Evolutionary conservation across 2,329 filamentous ascomycete genomes (phyloP).

Genomic region (Fusarium sp.): DNA sequence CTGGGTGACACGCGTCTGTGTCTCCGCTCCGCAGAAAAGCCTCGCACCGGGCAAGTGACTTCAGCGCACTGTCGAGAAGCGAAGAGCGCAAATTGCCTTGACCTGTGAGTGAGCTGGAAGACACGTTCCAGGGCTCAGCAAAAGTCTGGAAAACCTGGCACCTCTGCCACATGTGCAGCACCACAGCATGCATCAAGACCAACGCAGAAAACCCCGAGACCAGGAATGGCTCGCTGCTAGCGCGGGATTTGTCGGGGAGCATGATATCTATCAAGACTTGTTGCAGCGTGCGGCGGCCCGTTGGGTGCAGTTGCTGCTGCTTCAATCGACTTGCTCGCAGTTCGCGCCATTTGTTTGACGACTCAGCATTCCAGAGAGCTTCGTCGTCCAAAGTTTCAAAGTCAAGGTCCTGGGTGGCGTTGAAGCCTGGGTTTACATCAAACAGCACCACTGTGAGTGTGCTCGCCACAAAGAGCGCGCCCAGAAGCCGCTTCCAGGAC

Average conservation of each 20-base stretch:
- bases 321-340: neutral
- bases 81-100: no score
- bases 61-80: no score
- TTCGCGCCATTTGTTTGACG: constrained; percentile 26
- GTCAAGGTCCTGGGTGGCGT: constrained; percentile 23
- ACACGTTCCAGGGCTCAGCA: no score
- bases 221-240: no score
- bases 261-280: constrained; percentile 23
- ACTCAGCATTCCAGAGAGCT: constrained; percentile 20
- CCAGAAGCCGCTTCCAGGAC: constrained; percentile 28
- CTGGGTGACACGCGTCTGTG: no score
- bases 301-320: neutral
- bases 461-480: constrained; percentile 16
- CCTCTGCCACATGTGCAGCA: no score
- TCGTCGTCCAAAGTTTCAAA: constrained; percentile 26
- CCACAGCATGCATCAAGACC: no score
- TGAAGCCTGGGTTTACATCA: constrained; percentile 31
- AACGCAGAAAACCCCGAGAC: no score
- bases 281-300: constrained; percentile 8
- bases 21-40: no score
- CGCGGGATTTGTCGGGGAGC: neutral
- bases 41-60: no score
- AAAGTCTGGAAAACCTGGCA: no score
- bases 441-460: constrained; percentile 26
- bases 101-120: no score